Evolutionary conservation across 768 basidiomycete species (phyloP).

Genomic region (Leccinum ochraceum): DNA sequence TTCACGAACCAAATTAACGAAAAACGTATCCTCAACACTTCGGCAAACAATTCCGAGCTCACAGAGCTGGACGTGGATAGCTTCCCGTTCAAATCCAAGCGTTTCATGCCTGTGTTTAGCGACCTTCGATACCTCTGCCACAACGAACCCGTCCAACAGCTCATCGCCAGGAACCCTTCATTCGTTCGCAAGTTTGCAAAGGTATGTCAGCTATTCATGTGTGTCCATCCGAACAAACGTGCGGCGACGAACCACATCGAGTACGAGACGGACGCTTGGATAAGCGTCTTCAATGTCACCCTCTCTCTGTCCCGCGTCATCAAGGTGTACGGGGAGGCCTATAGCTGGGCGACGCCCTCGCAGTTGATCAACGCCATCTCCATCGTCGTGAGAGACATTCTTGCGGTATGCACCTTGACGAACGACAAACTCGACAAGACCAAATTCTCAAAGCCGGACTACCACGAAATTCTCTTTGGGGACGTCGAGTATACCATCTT

Average conservation of each 20-base stretch:
- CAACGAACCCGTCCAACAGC: conserved; percentile 74
- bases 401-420: conserved; percentile 67
- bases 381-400: conserved; percentile 68
- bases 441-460: conserved; percentile 62
- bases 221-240: conserved; percentile 87
- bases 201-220: conserved; percentile 90
- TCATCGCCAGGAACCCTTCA: conserved; percentile 68
- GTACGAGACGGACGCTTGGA: conserved; percentile 97
- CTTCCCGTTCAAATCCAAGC: conserved; percentile 89
- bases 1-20: conserved; percentile 88
- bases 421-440: conserved; percentile 66
- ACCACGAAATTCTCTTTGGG: conserved; percentile 70
- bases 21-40: conserved; percentile 55
- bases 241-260: conserved; percentile 85
- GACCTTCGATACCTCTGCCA: conserved; percentile 86
- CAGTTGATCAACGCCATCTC: conserved; percentile 68
- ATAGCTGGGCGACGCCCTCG: conserved; percentile 52
- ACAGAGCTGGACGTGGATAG: conserved; percentile 73
- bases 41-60: conserved; percentile 19
- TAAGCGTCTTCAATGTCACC: conserved; percentile 94
- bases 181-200: conserved; percentile 72
- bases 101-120: conserved; percentile 94
- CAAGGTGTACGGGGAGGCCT: conserved; percentile 88
- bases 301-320: conserved; percentile 86
- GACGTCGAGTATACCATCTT: conserved; percentile 59